Conservation (phyloP, 352 stramenopile genomes). For the Pythium sukuiense region DNA sequence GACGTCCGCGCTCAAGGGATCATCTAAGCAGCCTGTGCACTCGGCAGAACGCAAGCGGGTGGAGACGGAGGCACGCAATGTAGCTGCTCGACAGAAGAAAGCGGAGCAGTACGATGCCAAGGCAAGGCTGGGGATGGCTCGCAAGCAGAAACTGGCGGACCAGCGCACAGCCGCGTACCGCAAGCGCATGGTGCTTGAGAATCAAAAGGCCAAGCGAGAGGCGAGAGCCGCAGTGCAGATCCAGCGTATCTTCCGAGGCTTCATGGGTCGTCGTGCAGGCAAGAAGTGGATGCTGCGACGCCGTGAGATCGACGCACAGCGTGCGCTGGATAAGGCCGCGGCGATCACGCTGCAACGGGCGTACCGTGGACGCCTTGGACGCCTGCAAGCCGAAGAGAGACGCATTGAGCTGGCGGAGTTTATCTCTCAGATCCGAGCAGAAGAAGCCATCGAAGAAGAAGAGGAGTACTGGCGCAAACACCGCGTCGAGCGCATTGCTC, state of each 20-base stretch:
- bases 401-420: conserved; percentile 93
- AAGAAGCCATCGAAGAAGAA: conserved; percentile 91
- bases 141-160: conserved; percentile 66
- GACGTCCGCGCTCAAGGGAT: conserved; percentile 35
- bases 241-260: conserved; percentile 74
- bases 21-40: conserved; percentile 24
- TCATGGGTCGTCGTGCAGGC: conserved; percentile 80
- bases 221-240: conserved; percentile 50
- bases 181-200: conserved; percentile 57
- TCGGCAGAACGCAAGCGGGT: conserved; percentile 48
- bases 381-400: conserved; percentile 76
- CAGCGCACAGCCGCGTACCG: conserved; percentile 63
- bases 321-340: conserved; percentile 71
- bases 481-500: conserved; percentile 49
- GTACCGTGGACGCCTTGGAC: conserved; percentile 84
- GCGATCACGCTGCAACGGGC: conserved; percentile 85
- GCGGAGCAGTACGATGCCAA: conserved; percentile 50
- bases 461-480: conserved; percentile 70
- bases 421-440: conserved; percentile 87
- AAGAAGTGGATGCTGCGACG: conserved; percentile 81
- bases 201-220: conserved; percentile 65
- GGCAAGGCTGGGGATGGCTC: conserved; percentile 54
- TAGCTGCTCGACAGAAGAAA: conserved; percentile 38
- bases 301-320: conserved; percentile 82
- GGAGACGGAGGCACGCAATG: conserved; percentile 51